phyloP scores from a whole-genome alignment of 495 filamentous ascomycete genomes.

The Xylaria sp. region DNA sequence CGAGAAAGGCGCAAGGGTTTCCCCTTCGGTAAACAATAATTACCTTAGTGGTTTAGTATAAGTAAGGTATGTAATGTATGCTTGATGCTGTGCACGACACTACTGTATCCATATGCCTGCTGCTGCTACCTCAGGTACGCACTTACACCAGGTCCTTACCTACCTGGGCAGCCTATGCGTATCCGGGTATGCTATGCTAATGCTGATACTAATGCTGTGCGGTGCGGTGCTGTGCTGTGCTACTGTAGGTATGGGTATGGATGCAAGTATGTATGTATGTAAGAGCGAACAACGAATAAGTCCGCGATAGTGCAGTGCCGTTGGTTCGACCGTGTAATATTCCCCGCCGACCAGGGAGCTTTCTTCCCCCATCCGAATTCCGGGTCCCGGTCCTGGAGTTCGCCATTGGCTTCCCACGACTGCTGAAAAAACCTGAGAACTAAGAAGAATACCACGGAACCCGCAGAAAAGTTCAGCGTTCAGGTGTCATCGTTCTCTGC shows the following conservation, averaged over 20 bases:
- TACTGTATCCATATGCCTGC: not conserved
- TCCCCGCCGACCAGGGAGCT: not conserved
- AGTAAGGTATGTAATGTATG: not conserved
- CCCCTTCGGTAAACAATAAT: conserved; percentile 18
- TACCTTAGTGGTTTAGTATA: too few species aligned
- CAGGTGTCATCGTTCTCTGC: conserved; percentile 27
- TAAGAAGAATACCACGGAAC: not conserved
- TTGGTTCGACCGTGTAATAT: conserved; percentile 1
- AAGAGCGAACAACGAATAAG: too few species aligned
- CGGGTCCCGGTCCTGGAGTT: conserved; percentile 5
- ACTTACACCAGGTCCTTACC: not conserved
- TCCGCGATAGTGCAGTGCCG: not conserved
- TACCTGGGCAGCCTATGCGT: not conserved
- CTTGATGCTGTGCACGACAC: not conserved
- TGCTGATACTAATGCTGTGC: too few species aligned
- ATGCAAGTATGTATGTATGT: too few species aligned
- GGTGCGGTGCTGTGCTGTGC: too few species aligned
- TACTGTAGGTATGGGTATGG: too few species aligned
- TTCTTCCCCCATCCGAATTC: conserved; percentile 11
- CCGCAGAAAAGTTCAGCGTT: conserved; percentile 13
- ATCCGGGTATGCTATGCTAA: not conserved
- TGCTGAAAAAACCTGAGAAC: conserved; percentile 17
- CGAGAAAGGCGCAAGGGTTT: conserved; percentile 10
- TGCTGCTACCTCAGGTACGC: not conserved
- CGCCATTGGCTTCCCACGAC: conserved; percentile 23